Conservation (phyloP, 2,329 filamentous ascomycete species). For the Calonectria leucothoes region DNA sequence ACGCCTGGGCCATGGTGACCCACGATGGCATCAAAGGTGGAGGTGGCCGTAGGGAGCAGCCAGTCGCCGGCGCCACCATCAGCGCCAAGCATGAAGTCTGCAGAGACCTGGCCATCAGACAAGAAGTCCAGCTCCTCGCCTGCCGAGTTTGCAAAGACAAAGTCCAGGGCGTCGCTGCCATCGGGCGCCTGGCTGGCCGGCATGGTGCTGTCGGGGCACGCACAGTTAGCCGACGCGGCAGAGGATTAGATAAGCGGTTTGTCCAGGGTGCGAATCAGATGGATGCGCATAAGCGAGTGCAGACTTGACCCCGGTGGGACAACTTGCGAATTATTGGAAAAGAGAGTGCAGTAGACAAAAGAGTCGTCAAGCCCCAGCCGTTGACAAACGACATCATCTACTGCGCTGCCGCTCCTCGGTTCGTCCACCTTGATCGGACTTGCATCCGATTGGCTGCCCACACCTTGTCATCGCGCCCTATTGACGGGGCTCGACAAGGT, state of each 20-base stretch:
- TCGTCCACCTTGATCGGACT: not conserved
- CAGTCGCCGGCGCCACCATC: not conserved
- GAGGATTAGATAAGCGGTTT: not conserved
- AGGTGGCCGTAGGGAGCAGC: not conserved
- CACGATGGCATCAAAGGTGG: not conserved
- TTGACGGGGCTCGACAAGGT: constrained; percentile 14
- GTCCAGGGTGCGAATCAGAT: not conserved
- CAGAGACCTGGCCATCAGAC: not conserved
- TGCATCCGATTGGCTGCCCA: constrained; percentile 10
- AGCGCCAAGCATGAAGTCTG: not conserved
- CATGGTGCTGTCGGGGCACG: not conserved
- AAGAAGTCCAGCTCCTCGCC: constrained; percentile 1
- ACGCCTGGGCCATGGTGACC: not conserved
- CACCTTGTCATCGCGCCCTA: constrained; percentile 24
- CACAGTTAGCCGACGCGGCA: not conserved
- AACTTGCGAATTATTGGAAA: not conserved
- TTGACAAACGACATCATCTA: not conserved
- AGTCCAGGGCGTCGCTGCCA: not conserved
- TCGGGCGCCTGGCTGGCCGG: not conserved
- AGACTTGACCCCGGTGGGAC: not conserved
- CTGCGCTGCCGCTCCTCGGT: not conserved
- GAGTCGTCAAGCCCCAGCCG: not conserved
- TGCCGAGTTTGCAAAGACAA: not conserved
- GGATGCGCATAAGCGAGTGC: not conserved
- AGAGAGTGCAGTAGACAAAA: not conserved